A percentile compares a stretch with the other conserved stretches of the same genome.
Evolutionary conservation across 1,284 basidiomycete genomes (phyloP).

Genomic region (Ganoderma sp.): DNA sequence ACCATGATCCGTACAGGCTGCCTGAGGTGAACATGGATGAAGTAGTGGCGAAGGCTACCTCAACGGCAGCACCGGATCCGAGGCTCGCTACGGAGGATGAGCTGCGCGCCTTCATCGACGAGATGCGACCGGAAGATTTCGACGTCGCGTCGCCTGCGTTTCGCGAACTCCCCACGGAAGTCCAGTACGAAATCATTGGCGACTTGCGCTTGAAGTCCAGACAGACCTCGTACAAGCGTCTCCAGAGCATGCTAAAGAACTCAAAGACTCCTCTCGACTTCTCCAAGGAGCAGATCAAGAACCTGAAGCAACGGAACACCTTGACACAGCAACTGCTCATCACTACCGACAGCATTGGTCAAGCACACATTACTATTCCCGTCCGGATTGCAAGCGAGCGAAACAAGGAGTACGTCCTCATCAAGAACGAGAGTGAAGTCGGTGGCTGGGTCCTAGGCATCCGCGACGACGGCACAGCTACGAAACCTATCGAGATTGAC

Average conservation of each 20-base stretch:
- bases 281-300: conserved; percentile 92
- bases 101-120: conserved; percentile 87
- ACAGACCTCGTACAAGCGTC: conserved; percentile 89
- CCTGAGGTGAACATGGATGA: conserved; percentile 75
- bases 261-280: conserved; percentile 92
- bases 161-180: conserved; percentile 90
- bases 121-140: conserved; percentile 92
- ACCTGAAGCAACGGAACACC: conserved; percentile 87
- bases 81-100: conserved; percentile 95
- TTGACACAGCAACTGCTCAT: conserved; percentile 94
- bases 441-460: conserved; percentile 97
- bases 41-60: conserved; percentile 63
- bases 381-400: conserved; percentile 93
- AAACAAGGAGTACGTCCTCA: conserved; percentile 91
- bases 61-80: conserved; percentile 74
- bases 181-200: conserved; percentile 98
- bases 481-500: conserved; percentile 89
- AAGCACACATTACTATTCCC: conserved; percentile 88
- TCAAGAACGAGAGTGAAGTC: conserved; percentile 86
- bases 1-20: conserved; percentile 85
- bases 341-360: conserved; percentile 93
- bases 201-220: conserved; percentile 93
- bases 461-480: conserved; percentile 75
- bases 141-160: conserved; percentile 91
- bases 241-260: conserved; percentile 88